Evolutionary conservation across 1,284 basidiomycete species (phyloP).

Genomic region (Fomitopsis schrenkii): DNA sequence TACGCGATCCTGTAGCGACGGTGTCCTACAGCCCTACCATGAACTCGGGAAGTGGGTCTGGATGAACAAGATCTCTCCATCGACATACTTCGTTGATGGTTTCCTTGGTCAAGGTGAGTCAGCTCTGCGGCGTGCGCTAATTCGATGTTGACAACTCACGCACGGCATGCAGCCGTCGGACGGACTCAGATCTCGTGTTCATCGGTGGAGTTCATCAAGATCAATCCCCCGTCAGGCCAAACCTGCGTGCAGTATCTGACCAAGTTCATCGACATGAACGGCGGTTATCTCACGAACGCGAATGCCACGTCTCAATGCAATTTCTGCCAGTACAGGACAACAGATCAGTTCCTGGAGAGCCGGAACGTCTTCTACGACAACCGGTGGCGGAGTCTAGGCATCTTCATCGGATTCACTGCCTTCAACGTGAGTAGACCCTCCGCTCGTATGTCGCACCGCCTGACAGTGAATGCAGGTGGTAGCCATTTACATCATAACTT

Average conservation of each 20-base stretch:
- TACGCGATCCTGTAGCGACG: conserved; percentile 37
- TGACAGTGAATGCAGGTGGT: not conserved
- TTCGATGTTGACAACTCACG: not conserved
- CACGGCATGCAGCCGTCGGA: conserved; percentile 24
- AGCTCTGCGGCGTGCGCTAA: not conserved
- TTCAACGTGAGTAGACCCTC: conserved; percentile 47
- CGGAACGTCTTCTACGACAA: conserved; percentile 54
- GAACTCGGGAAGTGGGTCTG: conserved; percentile 75
- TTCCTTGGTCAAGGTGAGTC: conserved; percentile 41
- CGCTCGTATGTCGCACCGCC: not conserved
- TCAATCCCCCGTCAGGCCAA: conserved; percentile 57
- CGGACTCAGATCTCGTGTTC: conserved; percentile 43
- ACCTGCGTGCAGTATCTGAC: conserved; percentile 59
- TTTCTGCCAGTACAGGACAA: conserved; percentile 50
- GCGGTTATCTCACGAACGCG: conserved; percentile 68
- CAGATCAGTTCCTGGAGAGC: conserved; percentile 51
- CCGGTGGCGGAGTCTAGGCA: conserved; percentile 63
- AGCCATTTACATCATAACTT: conserved; percentile 1
- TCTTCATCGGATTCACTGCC: conserved; percentile 58
- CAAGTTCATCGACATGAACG: conserved; percentile 46
- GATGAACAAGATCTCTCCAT: conserved; percentile 78
- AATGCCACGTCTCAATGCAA: conserved; percentile 45
- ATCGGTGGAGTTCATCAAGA: conserved; percentile 35
- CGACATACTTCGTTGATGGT: conserved; percentile 63
- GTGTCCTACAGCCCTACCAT: conserved; percentile 57